phyloP scores from a whole-genome alignment of 345 rosid genomes.

The Xanthoceras sorbifolium region DNA sequence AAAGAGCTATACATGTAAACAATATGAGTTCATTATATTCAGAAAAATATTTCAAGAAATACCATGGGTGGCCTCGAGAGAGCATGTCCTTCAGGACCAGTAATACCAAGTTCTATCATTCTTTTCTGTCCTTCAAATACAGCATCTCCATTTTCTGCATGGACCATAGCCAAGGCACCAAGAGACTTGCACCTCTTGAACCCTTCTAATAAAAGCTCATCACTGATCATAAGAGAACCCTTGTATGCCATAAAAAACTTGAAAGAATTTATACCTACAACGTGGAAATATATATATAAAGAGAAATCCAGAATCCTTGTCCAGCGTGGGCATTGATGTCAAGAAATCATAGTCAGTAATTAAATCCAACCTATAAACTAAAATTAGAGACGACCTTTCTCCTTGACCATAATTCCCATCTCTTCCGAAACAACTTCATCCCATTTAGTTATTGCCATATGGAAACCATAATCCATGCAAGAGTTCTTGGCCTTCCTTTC shows the following conservation, averaged over 20 bases:
- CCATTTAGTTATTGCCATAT: slow-evolving; percentile 94
- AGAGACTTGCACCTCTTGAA: slow-evolving; percentile 85
- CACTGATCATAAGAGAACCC: slow-evolving; percentile 78
- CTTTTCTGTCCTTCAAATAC: slow-evolving; percentile 90
- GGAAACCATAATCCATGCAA: slow-evolving; percentile 98
- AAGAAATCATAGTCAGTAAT: slow-evolving; percentile 1
- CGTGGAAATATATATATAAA: slow-evolving; percentile 12
- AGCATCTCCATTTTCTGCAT: slow-evolving; percentile 99
- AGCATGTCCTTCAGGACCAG: slow-evolving; percentile 97
- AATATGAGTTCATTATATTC: slow-evolving; percentile 8
- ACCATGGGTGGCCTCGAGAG: slow-evolving; percentile 95
- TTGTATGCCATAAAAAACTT: slow-evolving; percentile 96
- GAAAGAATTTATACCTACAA: slow-evolving; percentile 93
- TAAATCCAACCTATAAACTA: slow-evolving; percentile 9
- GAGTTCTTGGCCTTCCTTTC: slow-evolving; percentile 66
- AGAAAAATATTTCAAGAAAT: slow-evolving; percentile 27
- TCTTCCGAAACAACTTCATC: slow-evolving; percentile 78
- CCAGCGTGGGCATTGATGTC: neutral
- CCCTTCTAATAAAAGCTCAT: slow-evolving; percentile 84
- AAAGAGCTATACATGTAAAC: slow-evolving; percentile 4
- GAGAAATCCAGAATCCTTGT: neutral
- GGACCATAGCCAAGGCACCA: slow-evolving; percentile 99
- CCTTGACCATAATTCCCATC: slow-evolving; percentile 87
- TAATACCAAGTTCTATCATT: slow-evolving; percentile 92
- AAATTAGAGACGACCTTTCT: slow-evolving; percentile 66